Evolutionary conservation across 345 rosid genomes (phyloP).

Genomic region (Salix brachista): DNA sequence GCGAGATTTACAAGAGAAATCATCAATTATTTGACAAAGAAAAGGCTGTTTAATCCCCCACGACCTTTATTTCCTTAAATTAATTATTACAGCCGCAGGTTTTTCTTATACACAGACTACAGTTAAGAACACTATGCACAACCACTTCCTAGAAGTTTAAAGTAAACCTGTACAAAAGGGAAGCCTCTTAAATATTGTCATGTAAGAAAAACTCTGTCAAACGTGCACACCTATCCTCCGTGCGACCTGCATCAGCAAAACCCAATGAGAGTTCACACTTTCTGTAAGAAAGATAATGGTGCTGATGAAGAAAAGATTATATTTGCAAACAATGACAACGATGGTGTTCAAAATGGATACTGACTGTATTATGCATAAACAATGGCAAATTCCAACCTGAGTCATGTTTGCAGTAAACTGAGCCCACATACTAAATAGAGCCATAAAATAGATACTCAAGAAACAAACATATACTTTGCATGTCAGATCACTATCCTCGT

Average conservation of each 20-base stretch:
- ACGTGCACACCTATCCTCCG: slow-evolving; percentile 67
- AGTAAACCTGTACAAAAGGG: slow-evolving; percentile 18
- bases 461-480: not conserved
- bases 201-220: slow-evolving; percentile 18
- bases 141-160: not conserved
- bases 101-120: not conserved
- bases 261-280: not conserved
- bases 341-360: not conserved
- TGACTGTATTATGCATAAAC: not conserved
- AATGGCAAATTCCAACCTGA: not conserved
- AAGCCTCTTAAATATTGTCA: not conserved
- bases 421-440: not conserved
- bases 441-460: not conserved
- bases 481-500: not conserved
- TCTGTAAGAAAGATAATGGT: not conserved
- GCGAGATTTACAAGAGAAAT: not conserved
- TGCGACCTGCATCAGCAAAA: slow-evolving; percentile 55
- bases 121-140: not conserved
- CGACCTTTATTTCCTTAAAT: not conserved
- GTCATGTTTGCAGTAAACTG: not conserved
- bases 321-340: not conserved
- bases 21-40: not conserved
- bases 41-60: not conserved
- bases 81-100: not conserved
- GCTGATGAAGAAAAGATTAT: not conserved